A percentile compares a stretch with the other conserved stretches of the same genome.
Evolutionary conservation across 1,284 basidiomycete species (phyloP).

Genomic region (Microbotryomycetes sp.): DNA sequence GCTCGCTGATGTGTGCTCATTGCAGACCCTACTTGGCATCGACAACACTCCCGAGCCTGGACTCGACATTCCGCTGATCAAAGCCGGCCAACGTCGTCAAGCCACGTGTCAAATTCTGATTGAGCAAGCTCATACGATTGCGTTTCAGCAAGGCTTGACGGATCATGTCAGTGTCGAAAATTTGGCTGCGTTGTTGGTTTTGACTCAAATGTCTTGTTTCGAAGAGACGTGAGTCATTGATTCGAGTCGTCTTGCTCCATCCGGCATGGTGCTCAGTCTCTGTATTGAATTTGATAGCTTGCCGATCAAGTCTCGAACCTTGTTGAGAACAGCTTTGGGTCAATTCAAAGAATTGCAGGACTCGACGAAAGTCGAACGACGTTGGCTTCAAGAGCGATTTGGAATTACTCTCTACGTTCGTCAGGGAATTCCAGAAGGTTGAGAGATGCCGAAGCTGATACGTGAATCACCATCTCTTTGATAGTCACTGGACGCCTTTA

Average conservation of each 20-base stretch:
- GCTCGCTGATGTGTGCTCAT: too few species aligned
- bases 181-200: not conserved
- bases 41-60: not conserved
- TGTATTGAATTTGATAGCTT: too few species aligned
- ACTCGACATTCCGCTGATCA: conserved; percentile 1
- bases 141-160: conserved; percentile 1
- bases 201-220: conserved; percentile 5
- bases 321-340: not conserved
- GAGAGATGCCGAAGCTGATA: too few species aligned
- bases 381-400: not conserved
- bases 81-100: conserved; percentile 6
- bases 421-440: too few species aligned
- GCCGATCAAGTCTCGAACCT: not conserved
- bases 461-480: too few species aligned
- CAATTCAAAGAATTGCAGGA: not conserved
- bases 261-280: not conserved
- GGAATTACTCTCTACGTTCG: not conserved
- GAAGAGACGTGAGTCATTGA: not conserved
- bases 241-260: not conserved
- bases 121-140: not conserved
- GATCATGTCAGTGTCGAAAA: conserved; percentile 8
- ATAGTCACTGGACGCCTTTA: not conserved
- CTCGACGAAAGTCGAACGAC: not conserved
- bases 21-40: conserved; percentile 10
- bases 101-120: conserved; percentile 1